Evolutionary conservation across 352 stramenopile genomes (phyloP), one percentile per base, ranked within the genome.

Genomic region (Phytopythium boreale): DNA sequence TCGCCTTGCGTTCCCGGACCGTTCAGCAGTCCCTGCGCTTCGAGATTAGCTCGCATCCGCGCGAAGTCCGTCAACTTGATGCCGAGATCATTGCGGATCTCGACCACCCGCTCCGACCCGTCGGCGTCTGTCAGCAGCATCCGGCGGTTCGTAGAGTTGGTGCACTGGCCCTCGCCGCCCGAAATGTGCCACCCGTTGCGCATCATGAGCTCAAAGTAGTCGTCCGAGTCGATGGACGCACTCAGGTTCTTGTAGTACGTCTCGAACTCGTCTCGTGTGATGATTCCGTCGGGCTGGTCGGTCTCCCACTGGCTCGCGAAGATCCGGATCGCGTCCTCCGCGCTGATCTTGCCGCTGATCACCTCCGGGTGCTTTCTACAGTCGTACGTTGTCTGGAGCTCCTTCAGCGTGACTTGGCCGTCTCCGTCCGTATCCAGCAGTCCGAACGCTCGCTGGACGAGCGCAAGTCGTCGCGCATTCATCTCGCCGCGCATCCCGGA

Each of bases 201-300:
- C 70, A 98, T 91, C 85, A 97, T 96, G 53, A 94, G 72, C 73
- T 97, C 89, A 64, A 98, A 98, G 64, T 97, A 97, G 46, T 97
- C 89, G 67, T 98, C 92, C 70, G 93, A 79, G 57, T 97, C 89
- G 59, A 98, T 93, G 29, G 70, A 80, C 22, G 85, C 86, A 27
- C 84, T 94, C 22, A 98, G 70, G 65, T 97, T 97, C 7, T 76
- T 71, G 74, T 98, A 98, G 75, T 98, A 98, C 26, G 87, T 74
- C 39, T 82, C 78, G 56, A 79, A 86, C 56, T 86, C 71, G 22
- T 60, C 61, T 19, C 60, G 59, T 19, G 70, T 72, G 49, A 86
- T 67, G 7, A 75, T 60, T 0, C 72, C 77, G 39, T 84, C 75
- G 14, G 66, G 66, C 15, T 80, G 63, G 15, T 66, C 61, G 4